These are phyloP conservation scores for Alnus glutinosa DNA, from an alignment of 306 rosid genomes.

Conservation along the genomic window DNA sequence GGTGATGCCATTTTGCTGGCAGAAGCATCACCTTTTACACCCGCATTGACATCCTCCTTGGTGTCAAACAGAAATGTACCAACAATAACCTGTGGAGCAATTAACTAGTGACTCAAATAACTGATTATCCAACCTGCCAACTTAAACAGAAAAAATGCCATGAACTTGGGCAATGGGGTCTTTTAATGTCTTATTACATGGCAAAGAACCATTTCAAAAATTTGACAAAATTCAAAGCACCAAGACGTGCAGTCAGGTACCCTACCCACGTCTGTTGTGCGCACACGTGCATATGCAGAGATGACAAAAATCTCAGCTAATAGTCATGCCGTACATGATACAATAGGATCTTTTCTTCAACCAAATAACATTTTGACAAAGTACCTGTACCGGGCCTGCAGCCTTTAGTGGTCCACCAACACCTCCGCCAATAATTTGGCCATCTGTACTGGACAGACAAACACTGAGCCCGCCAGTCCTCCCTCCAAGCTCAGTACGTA, in stretches of 20 bases:
- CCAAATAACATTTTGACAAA: slow-evolving; percentile 4
- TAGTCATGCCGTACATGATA: slow-evolving; percentile 11
- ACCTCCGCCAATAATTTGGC: slow-evolving; percentile 95
- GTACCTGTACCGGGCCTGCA: slow-evolving; percentile 98
- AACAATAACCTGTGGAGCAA: slow-evolving; percentile 70
- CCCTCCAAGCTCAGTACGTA: slow-evolving; percentile 70
- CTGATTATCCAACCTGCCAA: background rate
- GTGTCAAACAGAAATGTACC: slow-evolving; percentile 75
- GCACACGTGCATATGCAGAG: slow-evolving; percentile 4
- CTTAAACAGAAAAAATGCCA: background rate
- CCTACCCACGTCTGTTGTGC: background rate
- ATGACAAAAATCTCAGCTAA: slow-evolving; percentile 4
- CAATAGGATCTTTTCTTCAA: background rate
- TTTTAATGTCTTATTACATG: slow-evolving; percentile 4
- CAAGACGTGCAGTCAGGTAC: background rate
- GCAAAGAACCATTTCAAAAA: slow-evolving; percentile 1
- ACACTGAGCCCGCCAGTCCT: slow-evolving; percentile 87
- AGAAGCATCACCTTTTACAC: slow-evolving; percentile 66
- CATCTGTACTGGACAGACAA: slow-evolving; percentile 77
- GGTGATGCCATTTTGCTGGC: slow-evolving; percentile 68
- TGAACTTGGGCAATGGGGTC: background rate
- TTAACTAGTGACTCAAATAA: background rate
- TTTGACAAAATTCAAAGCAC: slow-evolving; percentile 8
- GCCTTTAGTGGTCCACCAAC: slow-evolving; percentile 93
- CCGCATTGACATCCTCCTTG: slow-evolving; percentile 59